Percentiles rank a stretch among this genome's conserved stretches.
Conservation (phyloP, 2,329 filamentous ascomycete species). For the Botrytis elliptica region DNA sequence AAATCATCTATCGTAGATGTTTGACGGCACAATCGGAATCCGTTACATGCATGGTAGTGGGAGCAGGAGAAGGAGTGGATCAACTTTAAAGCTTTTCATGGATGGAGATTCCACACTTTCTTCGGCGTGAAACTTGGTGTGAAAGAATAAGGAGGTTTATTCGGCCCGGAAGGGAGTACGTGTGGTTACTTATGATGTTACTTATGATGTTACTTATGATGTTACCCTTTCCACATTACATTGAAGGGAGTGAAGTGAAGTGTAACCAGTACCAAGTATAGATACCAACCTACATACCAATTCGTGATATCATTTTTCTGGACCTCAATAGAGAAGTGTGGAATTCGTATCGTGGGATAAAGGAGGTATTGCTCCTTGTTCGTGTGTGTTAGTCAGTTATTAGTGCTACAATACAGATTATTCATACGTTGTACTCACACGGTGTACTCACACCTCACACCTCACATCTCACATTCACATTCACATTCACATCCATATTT, state of each 20-base stretch:
- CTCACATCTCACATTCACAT: not conserved
- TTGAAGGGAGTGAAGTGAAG: not conserved
- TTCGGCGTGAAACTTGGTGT: not conserved
- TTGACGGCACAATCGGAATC: not conserved
- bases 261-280: not conserved
- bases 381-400: not conserved
- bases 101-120: not conserved
- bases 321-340: not conserved
- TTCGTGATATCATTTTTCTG: conserved; percentile 2
- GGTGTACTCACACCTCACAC: too few relatives aligned
- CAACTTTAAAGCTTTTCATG: not conserved
- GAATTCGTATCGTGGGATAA: not conserved
- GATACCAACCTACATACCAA: too few relatives aligned
- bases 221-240: not conserved
- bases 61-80: not conserved
- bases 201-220: not conserved
- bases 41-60: not conserved
- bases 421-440: not conserved
- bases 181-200: not conserved
- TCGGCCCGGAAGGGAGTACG: not conserved
- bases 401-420: not conserved
- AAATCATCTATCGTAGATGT: not conserved
- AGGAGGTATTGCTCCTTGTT: not conserved
- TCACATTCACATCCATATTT: not conserved
- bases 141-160: not conserved